These are phyloP conservation scores for Phyllosticta capitalensis DNA, from an alignment of 2,329 filamentous ascomycete genomes.

Conservation along the genomic window DNA sequence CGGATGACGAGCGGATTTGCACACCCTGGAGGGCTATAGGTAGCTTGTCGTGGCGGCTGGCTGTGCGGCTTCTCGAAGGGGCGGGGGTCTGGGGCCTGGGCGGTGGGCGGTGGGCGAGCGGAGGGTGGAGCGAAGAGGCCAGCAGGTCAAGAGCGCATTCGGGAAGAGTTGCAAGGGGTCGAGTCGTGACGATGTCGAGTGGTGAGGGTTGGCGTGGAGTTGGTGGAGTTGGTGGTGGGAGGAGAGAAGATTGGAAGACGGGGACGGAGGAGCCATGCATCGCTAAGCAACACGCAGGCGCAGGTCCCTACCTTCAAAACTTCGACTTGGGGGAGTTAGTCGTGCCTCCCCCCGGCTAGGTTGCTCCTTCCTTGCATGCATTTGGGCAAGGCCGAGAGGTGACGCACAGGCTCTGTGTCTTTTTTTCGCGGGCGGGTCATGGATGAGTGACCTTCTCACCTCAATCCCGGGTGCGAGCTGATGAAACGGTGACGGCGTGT, in stretches of 20 bases:
- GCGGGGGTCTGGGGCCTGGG: not conserved
- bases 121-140: too few relatives aligned
- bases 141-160: not conserved
- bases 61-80: not conserved
- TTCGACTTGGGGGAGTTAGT: too few relatives aligned
- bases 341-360: not conserved
- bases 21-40: not conserved
- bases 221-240: too few relatives aligned
- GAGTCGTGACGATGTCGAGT: too few relatives aligned
- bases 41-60: not conserved
- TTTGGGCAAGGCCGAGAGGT: not conserved
- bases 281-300: not conserved
- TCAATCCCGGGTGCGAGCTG: too few relatives aligned
- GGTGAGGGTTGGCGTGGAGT: too few relatives aligned
- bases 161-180: too few relatives aligned
- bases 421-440: too few relatives aligned
- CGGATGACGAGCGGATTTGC: not conserved
- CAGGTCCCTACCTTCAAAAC: not conserved
- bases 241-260: too few relatives aligned
- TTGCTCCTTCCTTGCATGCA: not conserved
- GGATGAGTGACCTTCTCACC: too few relatives aligned
- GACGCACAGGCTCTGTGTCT: not conserved
- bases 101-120: too few relatives aligned
- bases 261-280: not conserved
- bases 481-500: not conserved